A percentile compares a stretch with the other conserved stretches of the same genome.
phyloP scores from a whole-genome alignment of 108 stramenopile genomes.

The Nannochloropsis granulata region DNA sequence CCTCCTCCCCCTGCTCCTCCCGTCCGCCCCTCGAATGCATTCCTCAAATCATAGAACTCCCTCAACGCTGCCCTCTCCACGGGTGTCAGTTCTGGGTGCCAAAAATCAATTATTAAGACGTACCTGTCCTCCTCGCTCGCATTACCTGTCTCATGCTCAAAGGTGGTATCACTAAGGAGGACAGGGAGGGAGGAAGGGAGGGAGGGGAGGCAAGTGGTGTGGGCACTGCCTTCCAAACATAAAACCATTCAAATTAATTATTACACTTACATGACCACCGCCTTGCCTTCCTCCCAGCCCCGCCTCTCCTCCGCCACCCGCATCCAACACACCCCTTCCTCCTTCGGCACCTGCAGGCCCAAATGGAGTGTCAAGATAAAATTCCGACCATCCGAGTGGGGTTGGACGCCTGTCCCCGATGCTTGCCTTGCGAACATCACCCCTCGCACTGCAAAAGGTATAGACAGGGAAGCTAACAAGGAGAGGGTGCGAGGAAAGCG shows the following conservation, averaged over 20 bases:
- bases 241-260: too few relatives aligned
- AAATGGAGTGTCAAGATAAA: constrained; percentile 80
- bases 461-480: constrained; percentile 46
- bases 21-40: constrained; percentile 50
- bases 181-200: neutral
- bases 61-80: constrained; percentile 56
- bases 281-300: constrained; percentile 54
- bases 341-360: constrained; percentile 39
- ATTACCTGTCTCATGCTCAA: constrained; percentile 73
- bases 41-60: constrained; percentile 63
- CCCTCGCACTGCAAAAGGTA: constrained; percentile 76
- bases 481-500: constrained; percentile 61
- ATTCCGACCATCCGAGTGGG: constrained; percentile 76
- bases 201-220: too few relatives aligned
- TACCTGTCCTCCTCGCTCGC: constrained; percentile 58
- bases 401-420: constrained; percentile 59
- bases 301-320: constrained; percentile 52
- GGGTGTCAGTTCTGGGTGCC: constrained; percentile 74
- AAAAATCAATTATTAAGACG: constrained; percentile 81
- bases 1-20: neutral
- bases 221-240: too few relatives aligned
- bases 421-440: constrained; percentile 81
- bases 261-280: constrained; percentile 1
- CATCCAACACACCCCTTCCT: constrained; percentile 48
- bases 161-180: constrained; percentile 66